A percentile compares a stretch with the other conserved stretches of the same genome.
phyloP scores from a whole-genome alignment of 495 filamentous ascomycete genomes.

The Pseudotulostoma volvatum region DNA sequence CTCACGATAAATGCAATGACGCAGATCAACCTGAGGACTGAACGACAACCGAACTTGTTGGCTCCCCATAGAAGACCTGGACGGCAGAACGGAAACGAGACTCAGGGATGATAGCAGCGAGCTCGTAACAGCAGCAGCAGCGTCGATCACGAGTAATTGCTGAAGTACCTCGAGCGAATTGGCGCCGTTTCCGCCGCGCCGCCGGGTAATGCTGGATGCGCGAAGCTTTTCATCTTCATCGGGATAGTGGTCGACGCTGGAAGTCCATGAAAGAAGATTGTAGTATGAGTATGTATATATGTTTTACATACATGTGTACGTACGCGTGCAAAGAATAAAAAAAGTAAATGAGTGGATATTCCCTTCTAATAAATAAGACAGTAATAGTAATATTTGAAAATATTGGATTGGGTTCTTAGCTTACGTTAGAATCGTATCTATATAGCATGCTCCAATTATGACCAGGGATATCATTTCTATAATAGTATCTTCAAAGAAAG shows the following conservation, averaged over 20 bases:
- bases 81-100: constrained; percentile 29
- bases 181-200: constrained; percentile 55
- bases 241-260: constrained; percentile 48
- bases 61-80: constrained; percentile 19
- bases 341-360: not conserved
- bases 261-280: constrained; percentile 2
- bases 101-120: constrained; percentile 11
- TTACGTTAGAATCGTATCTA: constrained; percentile 52
- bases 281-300: not conserved
- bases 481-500: no score
- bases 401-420: no score
- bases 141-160: constrained; percentile 30
- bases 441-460: constrained; percentile 47
- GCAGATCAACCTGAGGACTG: constrained; percentile 28
- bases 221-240: constrained; percentile 56
- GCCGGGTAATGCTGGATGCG: constrained; percentile 37
- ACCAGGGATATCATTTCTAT: constrained; percentile 29
- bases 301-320: no score
- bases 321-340: no score
- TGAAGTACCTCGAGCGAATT: constrained; percentile 54
- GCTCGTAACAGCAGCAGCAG: not conserved
- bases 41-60: constrained; percentile 26
- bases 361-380: constrained; percentile 1
- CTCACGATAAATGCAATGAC: constrained; percentile 42
- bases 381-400: not conserved